Base-by-base conservation (phyloP, 257 asterid species). In the Solanum appendiculatum region DNA sequence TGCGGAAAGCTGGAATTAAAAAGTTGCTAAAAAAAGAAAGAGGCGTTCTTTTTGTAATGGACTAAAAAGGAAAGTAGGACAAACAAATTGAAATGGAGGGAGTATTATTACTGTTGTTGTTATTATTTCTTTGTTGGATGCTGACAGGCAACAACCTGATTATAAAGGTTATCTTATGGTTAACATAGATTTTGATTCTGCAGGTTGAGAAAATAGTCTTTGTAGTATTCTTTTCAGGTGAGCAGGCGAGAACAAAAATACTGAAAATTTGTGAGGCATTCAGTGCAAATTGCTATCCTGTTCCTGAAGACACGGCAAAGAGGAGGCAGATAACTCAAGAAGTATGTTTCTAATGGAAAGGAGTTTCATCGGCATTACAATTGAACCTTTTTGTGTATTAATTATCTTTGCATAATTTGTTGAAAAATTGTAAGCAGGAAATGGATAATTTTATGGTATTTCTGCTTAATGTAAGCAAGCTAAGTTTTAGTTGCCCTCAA, bases 141-240 rank as follows among this genome's bases (percentile, higher is more conserved):
- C 66, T 46, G 64, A 10, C 44, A 80, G 84, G 64, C 37, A 46
- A 29, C 1, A 0, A 1, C 20, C 20, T 80, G 68, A 29, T 42
- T 46, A 29, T 80, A 16, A 80, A 27, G 85, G 23, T 29, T 15
- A 80, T 80, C 42, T 16, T 85, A 68, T 21, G 44, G 72, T 75
- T 91, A 75, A 80, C 77, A 48, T 58, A 85, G 25, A 33, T 85
- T 54, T 89, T 92, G 84, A 48, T 88, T 89, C 86, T 95, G 94
- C 98, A 97, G 99, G 98, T 96, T 84, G 99, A 95, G 94, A 97
- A 97, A 91, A 92, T 90, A 85, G 94, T 97, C 85, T 97, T 97
- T 92, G 94, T 97, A 86, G 98, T 96, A 82, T 97, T 96, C 95
- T 97, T 95, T 97, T 97, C 99, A 56, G 98, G 99, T 36, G 99